Evolutionary conservation across 306 rosid species (phyloP).

Genomic region (Psophocarpus tetragonolobus): DNA sequence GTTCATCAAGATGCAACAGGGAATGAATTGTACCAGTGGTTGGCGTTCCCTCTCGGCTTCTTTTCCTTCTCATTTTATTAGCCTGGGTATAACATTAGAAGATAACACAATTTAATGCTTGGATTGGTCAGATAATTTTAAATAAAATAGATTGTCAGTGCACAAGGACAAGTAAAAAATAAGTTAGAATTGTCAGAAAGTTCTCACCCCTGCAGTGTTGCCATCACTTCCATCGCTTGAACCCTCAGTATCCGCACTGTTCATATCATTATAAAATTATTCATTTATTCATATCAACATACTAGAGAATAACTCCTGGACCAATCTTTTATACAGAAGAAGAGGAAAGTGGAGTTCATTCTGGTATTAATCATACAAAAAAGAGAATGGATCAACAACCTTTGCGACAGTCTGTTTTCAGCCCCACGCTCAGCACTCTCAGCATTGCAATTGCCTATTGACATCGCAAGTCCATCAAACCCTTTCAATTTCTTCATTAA

Average conservation of each 20-base stretch:
- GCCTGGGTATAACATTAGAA: conserved; percentile 56
- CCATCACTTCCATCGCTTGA: conserved; percentile 88
- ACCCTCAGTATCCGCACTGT: conserved; percentile 77
- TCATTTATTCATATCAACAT: conserved; percentile 33
- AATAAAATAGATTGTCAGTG: conserved; percentile 11
- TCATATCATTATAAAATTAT: conserved; percentile 33
- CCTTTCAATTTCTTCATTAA: conserved; percentile 77
- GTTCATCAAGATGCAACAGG: conserved; percentile 35
- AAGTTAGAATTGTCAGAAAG: conserved; percentile 6
- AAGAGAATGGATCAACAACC: conserved; percentile 51
- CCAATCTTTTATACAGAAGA: not conserved
- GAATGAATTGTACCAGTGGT: conserved; percentile 63
- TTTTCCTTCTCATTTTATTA: conserved; percentile 65
- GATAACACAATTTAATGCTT: conserved; percentile 29
- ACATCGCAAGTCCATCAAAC: conserved; percentile 93
- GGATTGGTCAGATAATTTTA: conserved; percentile 15
- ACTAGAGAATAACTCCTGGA: conserved; percentile 13
- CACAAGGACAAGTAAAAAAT: not conserved
- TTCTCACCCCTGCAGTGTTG: conserved; percentile 73
- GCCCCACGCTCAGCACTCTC: conserved; percentile 64
- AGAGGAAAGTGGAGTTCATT: not conserved
- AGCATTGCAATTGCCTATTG: conserved; percentile 75
- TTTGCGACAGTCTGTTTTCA: conserved; percentile 64
- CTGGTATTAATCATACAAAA: not conserved
- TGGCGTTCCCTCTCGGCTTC: conserved; percentile 78